phyloP scores from a whole-genome alignment of 352 stramenopile species.

The Pythium chondricola region DNA sequence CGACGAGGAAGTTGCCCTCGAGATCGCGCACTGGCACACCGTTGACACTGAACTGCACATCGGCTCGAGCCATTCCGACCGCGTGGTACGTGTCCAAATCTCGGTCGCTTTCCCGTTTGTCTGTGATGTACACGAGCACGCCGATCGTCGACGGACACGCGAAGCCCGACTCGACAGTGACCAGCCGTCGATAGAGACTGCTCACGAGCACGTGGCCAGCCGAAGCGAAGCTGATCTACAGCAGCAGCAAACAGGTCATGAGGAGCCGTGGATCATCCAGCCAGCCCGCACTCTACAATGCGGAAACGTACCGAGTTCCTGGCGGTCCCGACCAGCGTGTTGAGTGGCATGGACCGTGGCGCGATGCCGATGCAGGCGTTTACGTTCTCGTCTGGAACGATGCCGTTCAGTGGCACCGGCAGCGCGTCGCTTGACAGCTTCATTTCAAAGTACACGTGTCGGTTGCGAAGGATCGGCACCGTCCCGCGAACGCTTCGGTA shows the following conservation, averaged over 20 bases:
- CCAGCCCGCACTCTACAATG: not conserved
- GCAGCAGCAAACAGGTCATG: not conserved
- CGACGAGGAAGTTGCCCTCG: constrained; percentile 48
- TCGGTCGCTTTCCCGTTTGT: constrained; percentile 19
- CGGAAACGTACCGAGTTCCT: constrained; percentile 56
- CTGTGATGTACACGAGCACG: constrained; percentile 56
- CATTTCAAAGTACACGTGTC: constrained; percentile 88
- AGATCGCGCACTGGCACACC: constrained; percentile 51
- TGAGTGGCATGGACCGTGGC: constrained; percentile 65
- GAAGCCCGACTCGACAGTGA: constrained; percentile 48
- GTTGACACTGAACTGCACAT: constrained; percentile 72
- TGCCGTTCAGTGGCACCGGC: constrained; percentile 14
- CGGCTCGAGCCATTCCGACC: constrained; percentile 21
- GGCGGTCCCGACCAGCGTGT: constrained; percentile 73
- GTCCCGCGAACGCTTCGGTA: constrained; percentile 72
- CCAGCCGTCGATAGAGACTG: constrained; percentile 45
- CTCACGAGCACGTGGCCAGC: constrained; percentile 71
- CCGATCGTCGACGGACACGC: constrained; percentile 65
- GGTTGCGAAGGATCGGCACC: constrained; percentile 51
- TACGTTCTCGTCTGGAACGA: constrained; percentile 27
- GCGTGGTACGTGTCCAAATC: not conserved
- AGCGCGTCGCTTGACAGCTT: constrained; percentile 38
- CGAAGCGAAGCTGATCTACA: constrained; percentile 78
- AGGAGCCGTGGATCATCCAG: not conserved
- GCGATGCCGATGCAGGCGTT: constrained; percentile 80